Evolutionary conservation across 2,329 filamentous ascomycete genomes (phyloP).

Genomic region (Fusarium sp.): DNA sequence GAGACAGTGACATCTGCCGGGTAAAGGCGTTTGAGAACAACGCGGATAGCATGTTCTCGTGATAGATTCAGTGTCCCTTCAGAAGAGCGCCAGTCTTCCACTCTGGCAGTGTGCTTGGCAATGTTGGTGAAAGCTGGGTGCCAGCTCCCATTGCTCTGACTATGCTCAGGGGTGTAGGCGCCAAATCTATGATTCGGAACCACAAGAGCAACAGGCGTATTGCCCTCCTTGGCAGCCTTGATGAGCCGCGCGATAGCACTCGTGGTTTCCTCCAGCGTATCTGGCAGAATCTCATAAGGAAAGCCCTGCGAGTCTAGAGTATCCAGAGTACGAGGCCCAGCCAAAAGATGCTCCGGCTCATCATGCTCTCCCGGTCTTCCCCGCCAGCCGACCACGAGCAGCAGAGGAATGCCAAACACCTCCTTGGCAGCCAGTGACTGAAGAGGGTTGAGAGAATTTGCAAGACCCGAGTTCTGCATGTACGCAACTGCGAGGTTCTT

Average conservation of each 20-base stretch:
- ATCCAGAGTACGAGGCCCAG: constrained; percentile 4
- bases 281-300: constrained; percentile 7
- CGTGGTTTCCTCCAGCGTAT: neutral
- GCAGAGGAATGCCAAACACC: constrained; percentile 23
- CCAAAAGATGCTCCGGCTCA: neutral
- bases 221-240: neutral
- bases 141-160: neutral
- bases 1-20: constrained; percentile 18
- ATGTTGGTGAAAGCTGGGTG: constrained; percentile 4
- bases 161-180: neutral
- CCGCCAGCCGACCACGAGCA: constrained; percentile 19
- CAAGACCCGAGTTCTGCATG: constrained; percentile 5
- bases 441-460: constrained; percentile 16
- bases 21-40: constrained; percentile 10
- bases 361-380: constrained; percentile 14
- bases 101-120: neutral
- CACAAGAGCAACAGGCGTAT: constrained; percentile 1
- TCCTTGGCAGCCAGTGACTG: constrained; percentile 21
- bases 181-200: constrained; percentile 5
- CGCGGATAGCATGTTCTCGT: neutral
- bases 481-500: constrained; percentile 5
- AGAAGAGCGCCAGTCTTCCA: constrained; percentile 1
- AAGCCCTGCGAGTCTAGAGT: constrained; percentile 1
- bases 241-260: neutral
- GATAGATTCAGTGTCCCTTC: neutral